Percentiles rank a stretch among this genome's conserved stretches.
Conservation (phyloP, 345 rosid species). For the Aegle marmelos region DNA sequence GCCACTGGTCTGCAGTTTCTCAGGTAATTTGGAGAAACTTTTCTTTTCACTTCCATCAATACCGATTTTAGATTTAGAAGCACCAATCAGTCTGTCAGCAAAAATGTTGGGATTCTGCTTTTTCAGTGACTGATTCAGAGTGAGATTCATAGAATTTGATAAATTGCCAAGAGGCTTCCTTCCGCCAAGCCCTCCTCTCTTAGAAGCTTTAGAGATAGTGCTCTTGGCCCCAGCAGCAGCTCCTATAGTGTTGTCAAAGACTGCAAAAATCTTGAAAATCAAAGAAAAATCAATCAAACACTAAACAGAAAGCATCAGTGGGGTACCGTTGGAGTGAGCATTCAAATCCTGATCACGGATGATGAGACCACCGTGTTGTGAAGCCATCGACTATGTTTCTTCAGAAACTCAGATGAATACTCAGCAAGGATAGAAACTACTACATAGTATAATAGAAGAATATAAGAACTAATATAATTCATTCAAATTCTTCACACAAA, state of each 20-base stretch:
- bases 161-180: slow-evolving; percentile 65
- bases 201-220: slow-evolving; percentile 27
- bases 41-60: slow-evolving; percentile 33
- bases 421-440: slow-evolving; percentile 10
- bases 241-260: slow-evolving; percentile 19
- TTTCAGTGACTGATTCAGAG: slow-evolving; percentile 31
- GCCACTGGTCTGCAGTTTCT: slow-evolving; percentile 20
- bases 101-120: slow-evolving; percentile 26
- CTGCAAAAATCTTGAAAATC: background rate
- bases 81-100: slow-evolving; percentile 24
- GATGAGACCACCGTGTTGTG: slow-evolving; percentile 25
- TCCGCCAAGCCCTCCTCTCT: slow-evolving; percentile 38
- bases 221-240: slow-evolving; percentile 31
- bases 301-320: background rate
- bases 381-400: slow-evolving; percentile 31
- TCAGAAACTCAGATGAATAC: background rate
- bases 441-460: background rate
- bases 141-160: slow-evolving; percentile 45
- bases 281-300: background rate
- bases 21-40: slow-evolving; percentile 22
- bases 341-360: slow-evolving; percentile 39
- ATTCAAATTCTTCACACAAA: background rate
- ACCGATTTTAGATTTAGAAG: slow-evolving; percentile 17
- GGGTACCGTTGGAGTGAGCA: slow-evolving; percentile 27
- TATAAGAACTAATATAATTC: background rate